These are phyloP conservation scores for Phytopythium vexans DNA, from an alignment of 352 stramenopile species.

Conservation along the genomic window DNA sequence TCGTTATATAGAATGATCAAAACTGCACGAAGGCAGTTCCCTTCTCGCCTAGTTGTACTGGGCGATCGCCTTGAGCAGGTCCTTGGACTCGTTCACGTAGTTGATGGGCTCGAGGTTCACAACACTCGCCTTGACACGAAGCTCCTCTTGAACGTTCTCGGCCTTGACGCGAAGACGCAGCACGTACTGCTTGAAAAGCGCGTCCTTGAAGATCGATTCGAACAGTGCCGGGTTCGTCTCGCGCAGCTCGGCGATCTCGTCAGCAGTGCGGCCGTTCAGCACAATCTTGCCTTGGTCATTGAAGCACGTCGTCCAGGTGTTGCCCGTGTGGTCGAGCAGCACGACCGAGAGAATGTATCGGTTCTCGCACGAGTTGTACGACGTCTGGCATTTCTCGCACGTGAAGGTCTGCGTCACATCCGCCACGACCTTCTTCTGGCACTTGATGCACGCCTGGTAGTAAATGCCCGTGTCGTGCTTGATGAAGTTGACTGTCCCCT, in stretches of 20 bases:
- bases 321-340: constrained; percentile 92
- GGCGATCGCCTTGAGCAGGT: constrained; percentile 92
- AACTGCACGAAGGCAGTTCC: neutral
- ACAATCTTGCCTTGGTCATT: constrained; percentile 96
- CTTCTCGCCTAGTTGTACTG: constrained; percentile 60
- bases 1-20: constrained; percentile 4
- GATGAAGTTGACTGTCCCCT: constrained; percentile 96
- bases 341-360: constrained; percentile 95
- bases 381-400: constrained; percentile 96
- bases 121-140: constrained; percentile 92
- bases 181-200: constrained; percentile 88
- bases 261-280: constrained; percentile 88
- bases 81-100: constrained; percentile 90
- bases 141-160: constrained; percentile 96
- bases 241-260: constrained; percentile 89
- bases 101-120: constrained; percentile 92
- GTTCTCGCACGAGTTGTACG: constrained; percentile 92
- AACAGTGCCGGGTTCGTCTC: constrained; percentile 87
- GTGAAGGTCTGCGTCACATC: constrained; percentile 94
- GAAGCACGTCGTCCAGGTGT: constrained; percentile 95
- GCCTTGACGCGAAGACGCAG: constrained; percentile 92
- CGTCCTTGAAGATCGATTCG: constrained; percentile 93
- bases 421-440: constrained; percentile 90
- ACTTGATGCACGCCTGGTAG: constrained; percentile 87
- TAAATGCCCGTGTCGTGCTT: constrained; percentile 92